Conservation (phyloP, 2,329 filamentous ascomycete species). For the Aspergillus neoniger region DNA sequence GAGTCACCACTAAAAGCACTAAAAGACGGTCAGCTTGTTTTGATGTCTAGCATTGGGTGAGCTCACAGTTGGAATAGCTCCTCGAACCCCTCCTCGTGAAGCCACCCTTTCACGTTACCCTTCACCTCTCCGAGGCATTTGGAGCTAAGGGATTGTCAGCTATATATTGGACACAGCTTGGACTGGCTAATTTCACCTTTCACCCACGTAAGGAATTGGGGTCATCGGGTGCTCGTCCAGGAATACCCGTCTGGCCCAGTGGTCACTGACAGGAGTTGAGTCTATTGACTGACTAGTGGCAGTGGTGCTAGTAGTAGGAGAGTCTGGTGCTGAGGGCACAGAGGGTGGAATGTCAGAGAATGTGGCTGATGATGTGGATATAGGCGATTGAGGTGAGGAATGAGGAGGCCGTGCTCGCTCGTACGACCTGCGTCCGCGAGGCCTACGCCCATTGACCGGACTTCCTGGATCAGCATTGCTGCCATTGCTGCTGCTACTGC, state of each 20-base stretch:
- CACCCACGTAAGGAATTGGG: conserved; percentile 29
- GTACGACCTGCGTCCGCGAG: conserved; percentile 37
- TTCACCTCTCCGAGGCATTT: conserved; percentile 37
- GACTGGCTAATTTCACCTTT: conserved; percentile 30
- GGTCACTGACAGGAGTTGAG: conserved; percentile 33
- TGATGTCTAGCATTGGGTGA: background rate
- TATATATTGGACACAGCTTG: background rate
- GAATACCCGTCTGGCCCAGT: conserved; percentile 49
- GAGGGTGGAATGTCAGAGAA: conserved; percentile 35
- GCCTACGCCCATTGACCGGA: conserved; percentile 31
- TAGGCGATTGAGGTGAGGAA: conserved; percentile 30
- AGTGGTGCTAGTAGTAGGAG: conserved; percentile 35
- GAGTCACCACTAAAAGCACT: conserved; percentile 51
- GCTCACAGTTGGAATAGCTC: conserved; percentile 43
- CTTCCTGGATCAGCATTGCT: conserved; percentile 30
- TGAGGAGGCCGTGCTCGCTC: conserved; percentile 35
- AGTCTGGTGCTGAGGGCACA: conserved; percentile 35
- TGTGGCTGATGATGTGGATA: conserved; percentile 31
- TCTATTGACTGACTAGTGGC: conserved; percentile 33
- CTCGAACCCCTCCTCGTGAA: conserved; percentile 40
- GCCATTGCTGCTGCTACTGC: conserved; percentile 26
- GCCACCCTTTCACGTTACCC: conserved; percentile 30
- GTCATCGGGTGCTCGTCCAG: conserved; percentile 30
- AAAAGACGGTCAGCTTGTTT: background rate
- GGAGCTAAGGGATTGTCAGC: conserved; percentile 29